phyloP scores from a whole-genome alignment of 2,329 filamentous ascomycete species.

The Ophiocordyceps camponoti-rufipedis region DNA sequence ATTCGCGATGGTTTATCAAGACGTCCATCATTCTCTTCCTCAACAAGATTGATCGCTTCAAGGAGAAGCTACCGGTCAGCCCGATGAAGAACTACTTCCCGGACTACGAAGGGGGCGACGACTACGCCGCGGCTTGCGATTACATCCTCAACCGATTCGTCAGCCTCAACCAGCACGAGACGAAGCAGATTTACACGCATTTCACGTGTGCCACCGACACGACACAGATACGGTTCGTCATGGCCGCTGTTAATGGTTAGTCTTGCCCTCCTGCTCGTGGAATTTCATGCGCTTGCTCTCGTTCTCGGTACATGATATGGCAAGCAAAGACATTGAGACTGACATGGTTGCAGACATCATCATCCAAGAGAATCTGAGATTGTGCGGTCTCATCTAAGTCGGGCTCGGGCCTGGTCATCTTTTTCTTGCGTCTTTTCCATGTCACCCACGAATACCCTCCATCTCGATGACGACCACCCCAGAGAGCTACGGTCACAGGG shows the following conservation, averaged over 20 bases:
- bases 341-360: slow-evolving; percentile 60
- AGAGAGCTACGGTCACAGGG: slow-evolving; percentile 19
- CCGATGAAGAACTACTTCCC: slow-evolving; percentile 84
- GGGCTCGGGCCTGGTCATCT: slow-evolving; percentile 5
- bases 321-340: neutral
- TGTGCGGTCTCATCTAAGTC: slow-evolving; percentile 85
- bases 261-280: slow-evolving; percentile 26
- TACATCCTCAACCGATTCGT: slow-evolving; percentile 99
- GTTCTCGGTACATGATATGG: too few species aligned
- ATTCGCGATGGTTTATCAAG: slow-evolving; percentile 80
- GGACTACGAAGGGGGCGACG: slow-evolving; percentile 84
- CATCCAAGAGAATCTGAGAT: slow-evolving; percentile 96
- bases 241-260: slow-evolving; percentile 96
- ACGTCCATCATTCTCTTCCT: slow-evolving; percentile 79
- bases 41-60: slow-evolving; percentile 83
- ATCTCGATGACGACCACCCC: slow-evolving; percentile 20
- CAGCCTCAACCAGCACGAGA: slow-evolving; percentile 95
- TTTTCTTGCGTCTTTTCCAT: slow-evolving; percentile 8
- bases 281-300: neutral
- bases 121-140: slow-evolving; percentile 90
- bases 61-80: slow-evolving; percentile 65
- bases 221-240: slow-evolving; percentile 97
- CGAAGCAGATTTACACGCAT: slow-evolving; percentile 99
- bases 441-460: slow-evolving; percentile 21
- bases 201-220: slow-evolving; percentile 98